Evolutionary conservation across 345 rosid genomes (phyloP), one percentile per base, ranked within the genome.

Genomic region (Adansonia digitata): DNA sequence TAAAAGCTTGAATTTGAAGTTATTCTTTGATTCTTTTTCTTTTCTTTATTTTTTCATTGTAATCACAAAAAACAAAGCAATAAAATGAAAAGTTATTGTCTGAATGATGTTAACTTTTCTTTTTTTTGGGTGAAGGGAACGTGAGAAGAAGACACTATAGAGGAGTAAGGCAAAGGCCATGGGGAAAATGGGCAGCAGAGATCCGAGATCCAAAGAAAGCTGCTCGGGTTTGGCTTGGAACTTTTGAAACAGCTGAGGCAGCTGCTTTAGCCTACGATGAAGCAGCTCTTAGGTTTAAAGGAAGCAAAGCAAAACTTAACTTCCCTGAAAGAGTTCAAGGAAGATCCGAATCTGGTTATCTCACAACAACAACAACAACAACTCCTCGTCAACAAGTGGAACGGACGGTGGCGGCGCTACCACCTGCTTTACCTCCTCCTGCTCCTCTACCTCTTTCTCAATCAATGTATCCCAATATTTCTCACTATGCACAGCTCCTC

Each of bases 231-330:
- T 87, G 91, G 91, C 86, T 91, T 4, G 97, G 97, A 15, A 91
- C 97, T 10, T 91, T 91, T 59, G 89, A 88, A 46, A 89, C 97
- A 0, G 94, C 91, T 1, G 97, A 91, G 76, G 91, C 89, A 0
- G 97, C 97, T 0, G 97, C 97, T 7, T 80, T 88, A 49, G 97
- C 94, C 31, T 91, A 91, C 39, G 97, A 91, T 71, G 88, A 89
- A 72, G 97, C 97, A 0, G 97, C 97, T 62, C 92, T 91, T 8
- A 81, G 89, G 79, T 91, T 91, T 82, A 91, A 90, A 85, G 97
- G 94, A 73, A 84, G 91, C 88, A 89, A 87, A 83, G 94, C 97
- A 2, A 90, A 91, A 78, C 92, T 91, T n/a, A 91, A 91, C 66
- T 89, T 89, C 84, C 94, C 92, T 0, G 97, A 88, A 80, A 81